Evolutionary conservation across 1,284 basidiomycete genomes (phyloP), one percentile per base, ranked within the genome.

Genomic region (Leccinum huronense): DNA sequence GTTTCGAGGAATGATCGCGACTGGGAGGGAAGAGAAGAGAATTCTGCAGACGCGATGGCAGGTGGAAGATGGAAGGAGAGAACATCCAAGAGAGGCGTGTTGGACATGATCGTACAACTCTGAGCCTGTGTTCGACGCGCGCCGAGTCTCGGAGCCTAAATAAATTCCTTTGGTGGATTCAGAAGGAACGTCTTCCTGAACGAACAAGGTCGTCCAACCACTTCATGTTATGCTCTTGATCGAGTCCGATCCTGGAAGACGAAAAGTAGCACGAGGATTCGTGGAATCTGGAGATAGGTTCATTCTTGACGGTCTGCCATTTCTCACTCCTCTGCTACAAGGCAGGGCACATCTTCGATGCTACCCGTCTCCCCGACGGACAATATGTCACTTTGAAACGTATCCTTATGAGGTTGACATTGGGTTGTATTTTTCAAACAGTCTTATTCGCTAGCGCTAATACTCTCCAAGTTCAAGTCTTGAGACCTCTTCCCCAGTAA

Each of bases 161-260:
- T 38, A 23, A 23, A 23, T 23, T 23, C 23, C 2, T 23, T 23
- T 23, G 23, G 23, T 23, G 23, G 23, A 23, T 23, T 23, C 23
- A 23, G 23, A 23, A 23, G 23, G 23, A 23, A 23, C 23, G 23
- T 23, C 23, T 23, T 23, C 23, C 23, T 23, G 23, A 23, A 23
- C 2, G 23, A 23, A 23, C 23, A 23, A 23, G 23, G 23, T 23
- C 23, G 23, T 6, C 36, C 36, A 36, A 36, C 11, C 5, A 6
- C 36, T 36, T 0, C 36, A 36, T 36, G 72, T 1, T 72, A 73
- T 57, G 59, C 59, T 16, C 73, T 73, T 51, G 10, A 51, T 23
- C 13, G 10, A 2, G 0, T 13, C 13, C 19, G 72, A 1, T 76
- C 75, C 1, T 75, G 74, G 74, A 56, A 36, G 0, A 53, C 19